Base-by-base conservation (phyloP, 1,284 basidiomycete species). In the Cryptococcus amylolentus region DNA sequence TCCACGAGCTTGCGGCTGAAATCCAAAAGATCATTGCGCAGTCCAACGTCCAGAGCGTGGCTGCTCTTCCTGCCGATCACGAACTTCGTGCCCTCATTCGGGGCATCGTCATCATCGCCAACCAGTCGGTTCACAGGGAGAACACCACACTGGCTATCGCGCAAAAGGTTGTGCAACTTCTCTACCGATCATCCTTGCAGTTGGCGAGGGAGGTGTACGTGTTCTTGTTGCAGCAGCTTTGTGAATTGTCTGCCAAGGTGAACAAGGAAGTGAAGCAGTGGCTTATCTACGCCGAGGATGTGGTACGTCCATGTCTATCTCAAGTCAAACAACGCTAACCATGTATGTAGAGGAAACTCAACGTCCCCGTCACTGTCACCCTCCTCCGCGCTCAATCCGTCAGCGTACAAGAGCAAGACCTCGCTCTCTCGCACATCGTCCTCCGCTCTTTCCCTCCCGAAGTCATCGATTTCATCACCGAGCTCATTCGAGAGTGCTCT, bases 221-320 rank as follows among this genome's bases (percentile, higher is more conserved):
- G 37, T 84, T 87, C 39, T 80, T 98, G 49, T 81, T 98, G 23
- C 89, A 95, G 63, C 87, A 90, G 61, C 81, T 99, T 23, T 98
- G 96, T 77, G 86, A 87, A 62, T 80, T 87, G 28, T 95, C 91
- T 61, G 86, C 89, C 66, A 92, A 96, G 68, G 94, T 97, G 45
- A 91, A 89, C 20, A 92, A 92, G 77, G 96, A 99, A 78, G 96
- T 95, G 9, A 89, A 94, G 56, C 91, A 89, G 13, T 99, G 96
- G 96, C 81, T 99, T 51, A 80, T 98, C 49, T 97, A 94, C 72
- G 91, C 95, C 14, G 94, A 98, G 73, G 96, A 98, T 76, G 90
- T 95, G 79, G 90, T 91, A 60, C 59, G 84, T 79, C 1, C 16
- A 50, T 0, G 23, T 23, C 37, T 13, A 38, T 52, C 27, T 40